phyloP scores from a whole-genome alignment of 2,329 filamentous ascomycete species.

The Coniochaeta sp. region DNA sequence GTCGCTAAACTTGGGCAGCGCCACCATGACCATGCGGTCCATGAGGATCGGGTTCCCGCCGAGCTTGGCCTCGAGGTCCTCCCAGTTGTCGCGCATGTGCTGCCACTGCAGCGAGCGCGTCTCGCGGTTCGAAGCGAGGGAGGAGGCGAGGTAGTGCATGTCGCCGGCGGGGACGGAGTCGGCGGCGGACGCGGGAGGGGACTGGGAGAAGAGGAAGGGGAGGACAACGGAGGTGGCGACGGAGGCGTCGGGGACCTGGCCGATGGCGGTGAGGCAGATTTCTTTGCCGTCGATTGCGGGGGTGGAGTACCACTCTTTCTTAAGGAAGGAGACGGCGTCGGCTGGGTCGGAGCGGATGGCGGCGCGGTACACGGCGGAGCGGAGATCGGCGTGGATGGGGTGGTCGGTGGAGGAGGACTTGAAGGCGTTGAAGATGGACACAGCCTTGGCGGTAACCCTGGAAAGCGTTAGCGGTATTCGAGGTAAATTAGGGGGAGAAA shows the following conservation, averaged over 20 bases:
- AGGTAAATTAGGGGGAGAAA: constrained; percentile 13
- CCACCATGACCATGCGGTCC: constrained; percentile 78
- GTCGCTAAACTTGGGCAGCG: constrained; percentile 73
- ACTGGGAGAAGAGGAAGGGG: constrained; percentile 70
- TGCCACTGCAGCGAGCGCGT: constrained; percentile 75
- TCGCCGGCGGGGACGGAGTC: constrained; percentile 77
- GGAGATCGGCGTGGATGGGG: constrained; percentile 75
- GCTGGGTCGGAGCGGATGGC: constrained; percentile 65
- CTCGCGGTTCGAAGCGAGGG: constrained; percentile 65
- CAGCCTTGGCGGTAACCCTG: constrained; percentile 60
- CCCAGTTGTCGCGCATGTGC: constrained; percentile 81
- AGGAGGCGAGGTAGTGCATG: constrained; percentile 72
- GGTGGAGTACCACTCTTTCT: constrained; percentile 77
- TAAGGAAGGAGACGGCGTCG: constrained; percentile 64
- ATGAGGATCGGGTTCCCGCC: constrained; percentile 75
- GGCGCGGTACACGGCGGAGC: constrained; percentile 72
- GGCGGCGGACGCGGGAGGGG: constrained; percentile 38
- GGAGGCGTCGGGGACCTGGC: constrained; percentile 60
- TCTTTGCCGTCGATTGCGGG: constrained; percentile 88
- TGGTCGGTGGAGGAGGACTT: constrained; percentile 57
- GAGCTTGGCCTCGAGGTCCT: constrained; percentile 62
- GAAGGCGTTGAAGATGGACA: constrained; percentile 76
- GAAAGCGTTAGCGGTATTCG: constrained; percentile 13
- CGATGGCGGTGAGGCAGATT: constrained; percentile 70
- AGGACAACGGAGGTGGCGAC: constrained; percentile 61